A percentile compares a stretch with the other conserved stretches of the same genome.
These are phyloP conservation scores for Phytophthora parvispora DNA, from an alignment of 352 stramenopile genomes.

Conservation along the genomic window DNA sequence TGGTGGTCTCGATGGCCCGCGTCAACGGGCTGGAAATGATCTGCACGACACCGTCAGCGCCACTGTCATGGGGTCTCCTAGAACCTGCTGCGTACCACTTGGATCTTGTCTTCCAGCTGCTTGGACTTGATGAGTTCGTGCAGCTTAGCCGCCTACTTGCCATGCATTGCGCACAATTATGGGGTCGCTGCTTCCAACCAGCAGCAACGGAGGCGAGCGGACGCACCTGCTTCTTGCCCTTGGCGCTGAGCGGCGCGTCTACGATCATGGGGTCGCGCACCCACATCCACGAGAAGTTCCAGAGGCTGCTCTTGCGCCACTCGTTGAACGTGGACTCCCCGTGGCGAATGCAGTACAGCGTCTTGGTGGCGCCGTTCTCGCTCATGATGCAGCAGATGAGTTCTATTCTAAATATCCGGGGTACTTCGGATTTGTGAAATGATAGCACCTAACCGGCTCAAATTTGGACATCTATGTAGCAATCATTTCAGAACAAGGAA, in stretches of 20 bases:
- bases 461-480: neutral
- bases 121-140: conserved; percentile 44
- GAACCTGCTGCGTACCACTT: conserved; percentile 55
- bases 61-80: neutral
- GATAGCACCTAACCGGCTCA: neutral
- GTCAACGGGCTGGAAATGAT: conserved; percentile 88
- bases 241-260: conserved; percentile 78
- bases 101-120: conserved; percentile 67
- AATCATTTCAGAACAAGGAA: neutral
- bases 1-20: conserved; percentile 85
- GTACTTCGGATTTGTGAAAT: neutral
- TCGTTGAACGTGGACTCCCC: conserved; percentile 92
- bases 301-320: conserved; percentile 82
- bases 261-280: conserved; percentile 90
- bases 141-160: conserved; percentile 49
- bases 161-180: neutral
- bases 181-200: too few species aligned
- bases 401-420: neutral
- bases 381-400: conserved; percentile 4
- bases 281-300: conserved; percentile 89
- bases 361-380: conserved; percentile 48
- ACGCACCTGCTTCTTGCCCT: conserved; percentile 75
- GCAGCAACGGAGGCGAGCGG: neutral
- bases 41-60: conserved; percentile 28
- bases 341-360: conserved; percentile 89